Conservation (phyloP, 1,139 yeast genomes). For the Geotrichum macrosporum region DNA sequence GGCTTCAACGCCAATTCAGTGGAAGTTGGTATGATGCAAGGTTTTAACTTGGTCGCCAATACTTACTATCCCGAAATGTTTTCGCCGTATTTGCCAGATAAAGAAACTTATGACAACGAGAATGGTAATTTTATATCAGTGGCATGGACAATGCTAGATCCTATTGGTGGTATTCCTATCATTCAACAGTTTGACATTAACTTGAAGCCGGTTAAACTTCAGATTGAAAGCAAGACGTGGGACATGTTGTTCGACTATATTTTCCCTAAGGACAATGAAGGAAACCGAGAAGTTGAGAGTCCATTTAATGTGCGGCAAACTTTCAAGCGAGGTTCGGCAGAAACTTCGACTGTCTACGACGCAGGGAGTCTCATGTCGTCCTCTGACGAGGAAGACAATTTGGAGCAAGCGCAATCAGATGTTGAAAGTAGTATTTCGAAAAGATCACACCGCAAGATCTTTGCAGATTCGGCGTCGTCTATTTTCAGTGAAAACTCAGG, state of each 20-base stretch:
- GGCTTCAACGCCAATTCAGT: conserved; percentile 60
- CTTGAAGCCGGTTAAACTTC: conserved; percentile 65
- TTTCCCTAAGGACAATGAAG: conserved; percentile 49
- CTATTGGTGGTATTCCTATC: conserved; percentile 83
- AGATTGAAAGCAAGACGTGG: conserved; percentile 67
- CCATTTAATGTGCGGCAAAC: conserved; percentile 25
- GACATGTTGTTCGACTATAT: conserved; percentile 57
- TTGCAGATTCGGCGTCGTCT: conserved; percentile 1
- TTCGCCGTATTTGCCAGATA: conserved; percentile 44
- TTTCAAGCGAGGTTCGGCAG: conserved; percentile 14
- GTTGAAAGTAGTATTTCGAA: neutral
- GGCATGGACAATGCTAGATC: conserved; percentile 69
- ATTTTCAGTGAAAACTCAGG: neutral
- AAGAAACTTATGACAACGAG: conserved; percentile 30
- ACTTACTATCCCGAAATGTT: conserved; percentile 69
- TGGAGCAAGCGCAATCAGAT: neutral
- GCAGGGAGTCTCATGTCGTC: conserved; percentile 3
- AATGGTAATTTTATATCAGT: conserved; percentile 45
- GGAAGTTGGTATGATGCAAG: conserved; percentile 61
- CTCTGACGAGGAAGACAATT: conserved; percentile 15
- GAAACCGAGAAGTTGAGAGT: conserved; percentile 25
- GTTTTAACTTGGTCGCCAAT: conserved; percentile 58
- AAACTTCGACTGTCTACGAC: conserved; percentile 9
- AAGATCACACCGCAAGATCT: neutral
- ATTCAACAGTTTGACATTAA: conserved; percentile 49